Evolutionary conservation across 2,329 filamentous ascomycete genomes (phyloP), one percentile per base, ranked within the genome.

Genomic region (Talaromyces sp.): DNA sequence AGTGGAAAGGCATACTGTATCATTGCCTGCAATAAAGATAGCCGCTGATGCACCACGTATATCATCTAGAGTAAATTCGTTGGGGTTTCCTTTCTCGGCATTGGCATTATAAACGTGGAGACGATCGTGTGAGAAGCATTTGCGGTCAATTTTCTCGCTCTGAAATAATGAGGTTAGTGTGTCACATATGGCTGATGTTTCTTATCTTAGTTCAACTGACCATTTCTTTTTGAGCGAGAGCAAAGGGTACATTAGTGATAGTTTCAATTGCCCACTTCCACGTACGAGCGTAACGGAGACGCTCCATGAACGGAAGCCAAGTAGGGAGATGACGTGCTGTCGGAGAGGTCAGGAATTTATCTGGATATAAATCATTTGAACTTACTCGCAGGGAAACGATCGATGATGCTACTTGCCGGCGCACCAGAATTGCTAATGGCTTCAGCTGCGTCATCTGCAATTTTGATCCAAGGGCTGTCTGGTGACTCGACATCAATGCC

Each of bases 261-360:
- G 57, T 39, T 59, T 59, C 57, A 31, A 59, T 59, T n/a, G 57
- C 57, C 57, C 57, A 59, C n/a, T 31, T 31, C 57, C 57, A 59
- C 17, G 45, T 59, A 6, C 57, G 59, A 25, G 59, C 59, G 22
- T 61, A 49, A 15, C 45, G 59, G 31, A 61, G 59, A 45, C 57
- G 57, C 57, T 61, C 59, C 45, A 49, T 61, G 31, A 50, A 61
- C 19, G 45, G 59, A 61, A 61, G 59, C 59, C 59, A 49, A n/a
- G 43, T 61, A 22, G 59, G 59, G 15, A 61, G 59, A 39, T 61
- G 45, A 11, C 59, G 59, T 5, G 45, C 43, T 61, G 13, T 15
- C 25, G 3, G 33, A 8, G 33, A 35, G 39, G 19, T 58, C 19
- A 58, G 37, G 27, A n/a, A 10, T 8, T 31, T 19, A 35, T 9